These are phyloP conservation scores for Cantharellus cinnabarinus DNA, from an alignment of 768 basidiomycete genomes.

Conservation along the genomic window DNA sequence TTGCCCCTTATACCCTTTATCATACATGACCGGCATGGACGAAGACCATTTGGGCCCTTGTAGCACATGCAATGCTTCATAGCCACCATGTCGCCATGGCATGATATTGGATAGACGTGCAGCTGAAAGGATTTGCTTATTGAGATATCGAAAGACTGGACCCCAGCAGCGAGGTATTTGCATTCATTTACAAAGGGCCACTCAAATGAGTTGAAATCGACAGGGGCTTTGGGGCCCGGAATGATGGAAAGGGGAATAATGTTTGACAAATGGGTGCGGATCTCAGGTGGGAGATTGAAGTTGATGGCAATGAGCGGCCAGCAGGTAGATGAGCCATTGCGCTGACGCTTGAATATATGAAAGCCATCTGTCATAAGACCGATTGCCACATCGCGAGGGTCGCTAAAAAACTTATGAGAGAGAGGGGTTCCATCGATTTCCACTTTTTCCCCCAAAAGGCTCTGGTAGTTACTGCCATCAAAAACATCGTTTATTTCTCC, in stretches of 20 bases:
- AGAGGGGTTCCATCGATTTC: conserved; percentile 15
- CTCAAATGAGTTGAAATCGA: conserved; percentile 21
- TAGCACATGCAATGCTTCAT: conserved; percentile 18
- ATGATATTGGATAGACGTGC: conserved; percentile 15
- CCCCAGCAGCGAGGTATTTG: conserved; percentile 16
- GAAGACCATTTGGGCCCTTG: conserved; percentile 23
- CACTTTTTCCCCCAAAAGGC: conserved; percentile 9
- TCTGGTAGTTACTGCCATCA: conserved; percentile 17
- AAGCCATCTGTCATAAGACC: conserved; percentile 26
- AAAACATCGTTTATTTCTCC: conserved; percentile 19
- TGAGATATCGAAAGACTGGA: conserved; percentile 3
- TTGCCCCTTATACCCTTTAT: conserved; percentile 13
- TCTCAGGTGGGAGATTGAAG: conserved; percentile 24
- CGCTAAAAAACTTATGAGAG: conserved; percentile 19
- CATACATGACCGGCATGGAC: conserved; percentile 21
- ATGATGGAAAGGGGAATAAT: conserved; percentile 24
- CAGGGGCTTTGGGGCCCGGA: conserved; percentile 25
- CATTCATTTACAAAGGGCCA: conserved; percentile 20
- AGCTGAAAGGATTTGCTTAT: conserved; percentile 15
- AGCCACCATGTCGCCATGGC: conserved; percentile 17
- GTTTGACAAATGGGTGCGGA: conserved; percentile 15
- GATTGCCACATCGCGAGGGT: conserved; percentile 23
- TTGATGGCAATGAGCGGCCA: conserved; percentile 26
- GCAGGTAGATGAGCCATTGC: conserved; percentile 12
- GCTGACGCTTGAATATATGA: conserved; percentile 17